Percentiles rank a stretch among this genome's conserved stretches.
These are phyloP conservation scores for Fusarium sp. DNA, from an alignment of 2,329 filamentous ascomycete species.

Conservation along the genomic window DNA sequence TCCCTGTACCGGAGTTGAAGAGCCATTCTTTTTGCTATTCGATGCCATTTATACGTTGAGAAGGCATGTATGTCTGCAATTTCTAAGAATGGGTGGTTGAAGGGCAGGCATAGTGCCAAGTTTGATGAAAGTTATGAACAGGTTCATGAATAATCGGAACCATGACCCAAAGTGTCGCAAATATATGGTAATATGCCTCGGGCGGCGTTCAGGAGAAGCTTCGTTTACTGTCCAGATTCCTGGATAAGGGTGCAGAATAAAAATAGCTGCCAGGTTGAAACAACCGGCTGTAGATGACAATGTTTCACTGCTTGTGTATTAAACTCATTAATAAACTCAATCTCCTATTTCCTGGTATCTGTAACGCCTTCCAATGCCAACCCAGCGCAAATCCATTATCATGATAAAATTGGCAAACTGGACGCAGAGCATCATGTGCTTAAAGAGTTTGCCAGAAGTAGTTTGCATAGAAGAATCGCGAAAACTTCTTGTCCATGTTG, in stretches of 20 bases:
- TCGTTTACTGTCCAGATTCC: not conserved
- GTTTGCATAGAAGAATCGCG: slow-evolving; percentile 91
- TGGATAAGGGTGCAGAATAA: not conserved
- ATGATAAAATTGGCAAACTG: slow-evolving; percentile 6
- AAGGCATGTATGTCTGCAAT: not conserved
- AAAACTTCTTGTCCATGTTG: slow-evolving; percentile 93
- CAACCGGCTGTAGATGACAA: not conserved
- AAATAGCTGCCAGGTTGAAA: not conserved
- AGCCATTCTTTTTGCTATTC: not conserved
- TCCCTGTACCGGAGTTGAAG: not conserved
- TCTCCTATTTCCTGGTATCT: slow-evolving; percentile 37
- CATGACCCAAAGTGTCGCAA: slow-evolving; percentile 16
- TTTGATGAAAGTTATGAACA: slow-evolving; percentile 24
- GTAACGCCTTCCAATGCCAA: slow-evolving; percentile 38
- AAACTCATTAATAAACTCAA: not conserved
- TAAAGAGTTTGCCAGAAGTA: slow-evolving; percentile 94
- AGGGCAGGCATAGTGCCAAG: not conserved
- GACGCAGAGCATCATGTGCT: not conserved
- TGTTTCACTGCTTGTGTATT: not conserved
- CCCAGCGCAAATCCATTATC: slow-evolving; percentile 24
- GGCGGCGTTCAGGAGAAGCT: slow-evolving; percentile 27
- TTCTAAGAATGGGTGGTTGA: not conserved
- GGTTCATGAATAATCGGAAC: not conserved
- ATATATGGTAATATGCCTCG: slow-evolving; percentile 6
- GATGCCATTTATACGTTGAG: not conserved